Percentiles rank a stretch among this genome's conserved stretches.
Evolutionary conservation across 139 green algal species (phyloP).

Genomic region (Tetradesmus lagerheimii): DNA sequence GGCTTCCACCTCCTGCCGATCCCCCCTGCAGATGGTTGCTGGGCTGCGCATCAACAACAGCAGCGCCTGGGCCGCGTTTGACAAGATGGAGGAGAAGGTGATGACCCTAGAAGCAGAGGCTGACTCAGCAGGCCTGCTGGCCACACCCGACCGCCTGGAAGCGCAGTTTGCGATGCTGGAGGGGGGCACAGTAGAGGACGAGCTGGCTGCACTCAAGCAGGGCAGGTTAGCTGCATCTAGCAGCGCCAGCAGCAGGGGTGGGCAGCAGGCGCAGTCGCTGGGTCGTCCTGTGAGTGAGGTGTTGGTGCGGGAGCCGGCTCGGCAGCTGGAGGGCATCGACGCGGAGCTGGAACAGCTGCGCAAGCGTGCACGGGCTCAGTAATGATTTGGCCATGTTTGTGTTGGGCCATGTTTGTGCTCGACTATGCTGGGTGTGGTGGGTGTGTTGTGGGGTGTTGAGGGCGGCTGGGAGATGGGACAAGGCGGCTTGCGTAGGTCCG

Average conservation of each 20-base stretch:
- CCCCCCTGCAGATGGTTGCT: conserved; percentile 66
- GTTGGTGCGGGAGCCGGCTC: conserved; percentile 47
- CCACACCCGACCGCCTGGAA: conserved; percentile 56
- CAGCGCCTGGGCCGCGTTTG: conserved; percentile 90
- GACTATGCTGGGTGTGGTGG: too few relatives aligned
- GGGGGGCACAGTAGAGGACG: conserved; percentile 64
- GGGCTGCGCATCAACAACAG: conserved; percentile 78
- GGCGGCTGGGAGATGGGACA: too few relatives aligned
- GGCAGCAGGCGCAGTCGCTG: not conserved
- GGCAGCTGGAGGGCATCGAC: conserved; percentile 68
- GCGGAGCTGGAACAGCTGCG: conserved; percentile 78
- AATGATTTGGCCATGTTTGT: not conserved
- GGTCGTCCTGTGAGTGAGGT: conserved; percentile 42
- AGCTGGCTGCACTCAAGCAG: conserved; percentile 49
- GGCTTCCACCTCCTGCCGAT: not conserved
- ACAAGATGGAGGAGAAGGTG: conserved; percentile 99
- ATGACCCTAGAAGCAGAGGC: conserved; percentile 88
- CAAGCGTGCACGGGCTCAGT: conserved; percentile 47
- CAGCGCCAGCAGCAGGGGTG: not conserved
- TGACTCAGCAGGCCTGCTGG: conserved; percentile 62
- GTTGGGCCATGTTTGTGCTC: too few relatives aligned
- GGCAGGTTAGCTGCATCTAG: conserved; percentile 22
- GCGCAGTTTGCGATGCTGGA: conserved; percentile 60
- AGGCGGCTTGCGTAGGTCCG: too few relatives aligned
- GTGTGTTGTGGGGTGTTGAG: too few relatives aligned